These are phyloP conservation scores for Fusarium zealandicum DNA, from an alignment of 2,329 filamentous ascomycete species.

Conservation along the genomic window DNA sequence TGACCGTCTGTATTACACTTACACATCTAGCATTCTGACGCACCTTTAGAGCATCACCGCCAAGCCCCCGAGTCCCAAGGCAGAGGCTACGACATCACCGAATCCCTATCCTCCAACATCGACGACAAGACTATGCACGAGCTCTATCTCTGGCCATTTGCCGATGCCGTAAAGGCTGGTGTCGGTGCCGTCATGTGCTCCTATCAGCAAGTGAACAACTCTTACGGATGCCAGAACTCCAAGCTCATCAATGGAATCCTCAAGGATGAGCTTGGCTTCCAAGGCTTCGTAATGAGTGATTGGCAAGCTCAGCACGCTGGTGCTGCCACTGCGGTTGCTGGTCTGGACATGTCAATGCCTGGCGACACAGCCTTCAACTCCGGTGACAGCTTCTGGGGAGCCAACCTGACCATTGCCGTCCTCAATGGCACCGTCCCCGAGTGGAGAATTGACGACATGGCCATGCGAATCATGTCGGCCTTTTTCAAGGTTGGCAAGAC, in stretches of 20 bases:
- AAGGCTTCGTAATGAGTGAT: slow-evolving; percentile 82
- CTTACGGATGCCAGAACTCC: slow-evolving; percentile 80
- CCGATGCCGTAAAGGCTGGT: slow-evolving; percentile 72
- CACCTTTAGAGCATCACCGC: slow-evolving; percentile 70
- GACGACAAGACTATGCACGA: slow-evolving; percentile 80
- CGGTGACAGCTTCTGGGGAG: slow-evolving; percentile 79
- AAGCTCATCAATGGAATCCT: slow-evolving; percentile 77
- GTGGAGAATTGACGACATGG: slow-evolving; percentile 92
- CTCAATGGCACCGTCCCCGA: slow-evolving; percentile 88
- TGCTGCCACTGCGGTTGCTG: slow-evolving; percentile 70
- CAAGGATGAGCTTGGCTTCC: slow-evolving; percentile 82
- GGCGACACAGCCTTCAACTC: slow-evolving; percentile 81
- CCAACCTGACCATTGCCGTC: slow-evolving; percentile 86
- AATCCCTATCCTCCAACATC: slow-evolving; percentile 66
- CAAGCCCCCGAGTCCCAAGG: slow-evolving; percentile 62
- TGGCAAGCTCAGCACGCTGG: slow-evolving; percentile 80
- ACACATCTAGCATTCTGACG: not conserved
- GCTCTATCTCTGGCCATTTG: slow-evolving; percentile 80
- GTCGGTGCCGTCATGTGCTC: slow-evolving; percentile 71
- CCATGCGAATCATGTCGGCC: slow-evolving; percentile 78
- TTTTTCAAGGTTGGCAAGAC: slow-evolving; percentile 71
- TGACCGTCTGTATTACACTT: not conserved
- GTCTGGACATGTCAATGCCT: slow-evolving; percentile 88
- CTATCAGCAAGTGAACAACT: slow-evolving; percentile 83
- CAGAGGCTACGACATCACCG: slow-evolving; percentile 66